phyloP scores from a whole-genome alignment of 306 rosid species.

The Vicia sativa region DNA sequence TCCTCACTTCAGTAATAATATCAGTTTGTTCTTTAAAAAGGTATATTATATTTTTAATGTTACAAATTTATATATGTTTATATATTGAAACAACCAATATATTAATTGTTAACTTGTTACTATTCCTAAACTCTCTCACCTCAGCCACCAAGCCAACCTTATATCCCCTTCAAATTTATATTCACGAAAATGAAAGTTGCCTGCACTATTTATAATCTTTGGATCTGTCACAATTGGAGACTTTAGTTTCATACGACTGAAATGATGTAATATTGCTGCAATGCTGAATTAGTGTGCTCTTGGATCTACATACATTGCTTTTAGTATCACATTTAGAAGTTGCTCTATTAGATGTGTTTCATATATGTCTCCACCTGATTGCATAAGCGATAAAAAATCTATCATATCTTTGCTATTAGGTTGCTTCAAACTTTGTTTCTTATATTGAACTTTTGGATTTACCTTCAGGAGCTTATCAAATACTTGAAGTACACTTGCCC shows the following conservation, averaged over 20 bases:
- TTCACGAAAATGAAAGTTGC: background rate
- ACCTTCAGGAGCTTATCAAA: conserved; percentile 69
- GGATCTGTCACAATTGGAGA: background rate
- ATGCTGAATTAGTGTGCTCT: conserved; percentile 17
- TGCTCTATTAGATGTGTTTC: conserved; percentile 9
- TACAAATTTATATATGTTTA: no score
- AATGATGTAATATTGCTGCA: conserved; percentile 19
- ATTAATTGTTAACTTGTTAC: no score
- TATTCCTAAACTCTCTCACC: no score
- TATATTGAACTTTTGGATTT: conserved; percentile 26
- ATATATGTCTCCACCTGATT: conserved; percentile 3
- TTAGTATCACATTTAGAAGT: conserved; percentile 9
- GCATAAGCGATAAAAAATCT: background rate
- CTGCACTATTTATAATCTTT: background rate
- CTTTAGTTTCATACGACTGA: conserved; percentile 14
- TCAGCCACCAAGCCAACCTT: no score
- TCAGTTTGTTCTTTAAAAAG: background rate
- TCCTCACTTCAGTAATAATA: background rate
- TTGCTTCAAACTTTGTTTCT: conserved; percentile 21
- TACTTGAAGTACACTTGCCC: conserved; percentile 82
- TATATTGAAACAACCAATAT: no score
- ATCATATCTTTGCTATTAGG: background rate
- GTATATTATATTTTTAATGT: no score
- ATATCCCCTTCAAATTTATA: no score
- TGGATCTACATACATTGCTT: conserved; percentile 14